phyloP scores from a whole-genome alignment of 2,329 filamentous ascomycete species.

The Amesomyces nigricolor region DNA sequence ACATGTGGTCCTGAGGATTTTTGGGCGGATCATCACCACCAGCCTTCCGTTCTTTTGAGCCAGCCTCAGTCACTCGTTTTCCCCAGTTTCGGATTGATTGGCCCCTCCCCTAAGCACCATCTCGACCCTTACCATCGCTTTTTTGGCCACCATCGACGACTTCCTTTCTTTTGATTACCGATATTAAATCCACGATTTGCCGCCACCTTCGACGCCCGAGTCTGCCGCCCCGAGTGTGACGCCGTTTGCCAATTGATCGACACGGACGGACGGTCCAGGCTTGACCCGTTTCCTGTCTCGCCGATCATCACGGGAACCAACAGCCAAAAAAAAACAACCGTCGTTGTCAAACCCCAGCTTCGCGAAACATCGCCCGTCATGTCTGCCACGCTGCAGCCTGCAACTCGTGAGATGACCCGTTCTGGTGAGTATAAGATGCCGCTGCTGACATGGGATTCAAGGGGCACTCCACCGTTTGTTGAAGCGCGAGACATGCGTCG shows the following conservation, averaged over 20 bases:
- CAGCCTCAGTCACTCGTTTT: conserved; percentile 29
- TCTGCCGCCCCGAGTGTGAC: background rate
- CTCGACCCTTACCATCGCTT: background rate
- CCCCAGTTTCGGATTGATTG: conserved; percentile 9
- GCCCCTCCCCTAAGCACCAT: background rate
- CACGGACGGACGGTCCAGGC: conserved; percentile 17
- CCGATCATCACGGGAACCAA: conserved; percentile 12
- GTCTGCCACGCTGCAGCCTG: conserved; percentile 8
- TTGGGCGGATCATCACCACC: background rate
- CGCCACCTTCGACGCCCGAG: background rate
- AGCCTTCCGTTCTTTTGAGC: conserved; percentile 25
- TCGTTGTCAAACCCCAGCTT: background rate
- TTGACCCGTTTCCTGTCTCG: conserved; percentile 5
- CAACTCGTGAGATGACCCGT: conserved; percentile 3
- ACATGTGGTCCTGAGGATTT: conserved; percentile 10
- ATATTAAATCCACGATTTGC: background rate
- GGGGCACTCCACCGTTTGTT: conserved; percentile 4
- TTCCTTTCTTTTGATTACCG: background rate
- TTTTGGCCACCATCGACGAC: background rate
- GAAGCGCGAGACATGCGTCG: conserved; percentile 37
- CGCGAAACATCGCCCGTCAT: conserved; percentile 11
- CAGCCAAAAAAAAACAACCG: conserved; percentile 1
- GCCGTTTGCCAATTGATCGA: conserved; percentile 20
- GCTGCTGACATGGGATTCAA: background rate
- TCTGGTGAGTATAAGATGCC: background rate